Evolutionary conservation across 2,329 filamentous ascomycete species (phyloP).

Genomic region (Apiospora phragmitis): DNA sequence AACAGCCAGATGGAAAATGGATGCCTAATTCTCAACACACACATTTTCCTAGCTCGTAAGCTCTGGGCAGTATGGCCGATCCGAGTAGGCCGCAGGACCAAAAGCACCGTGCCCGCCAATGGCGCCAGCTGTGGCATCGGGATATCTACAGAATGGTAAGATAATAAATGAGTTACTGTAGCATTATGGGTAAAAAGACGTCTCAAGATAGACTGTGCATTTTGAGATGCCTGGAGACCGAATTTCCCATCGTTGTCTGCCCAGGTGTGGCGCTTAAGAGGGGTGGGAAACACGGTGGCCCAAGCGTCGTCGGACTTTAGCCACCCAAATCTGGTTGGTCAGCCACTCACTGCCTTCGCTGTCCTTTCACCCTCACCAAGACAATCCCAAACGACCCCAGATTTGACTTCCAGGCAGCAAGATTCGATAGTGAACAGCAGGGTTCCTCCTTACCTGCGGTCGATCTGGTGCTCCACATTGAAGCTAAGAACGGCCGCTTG

Average conservation of each 20-base stretch:
- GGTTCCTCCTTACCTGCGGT: not conserved
- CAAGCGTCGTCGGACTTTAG: not conserved
- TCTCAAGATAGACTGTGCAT: not conserved
- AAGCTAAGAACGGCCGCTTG: not conserved
- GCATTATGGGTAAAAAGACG: not conserved
- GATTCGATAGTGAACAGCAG: not conserved
- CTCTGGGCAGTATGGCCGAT: not conserved
- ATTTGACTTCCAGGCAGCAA: not conserved
- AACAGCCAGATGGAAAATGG: not conserved
- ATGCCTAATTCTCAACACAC: not conserved
- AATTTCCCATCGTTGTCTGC: not conserved
- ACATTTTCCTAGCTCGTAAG: not conserved
- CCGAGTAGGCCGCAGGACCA: not conserved
- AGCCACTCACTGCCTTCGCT: not conserved
- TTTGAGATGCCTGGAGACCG: not conserved
- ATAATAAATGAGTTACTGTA: not conserved
- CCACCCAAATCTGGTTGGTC: not conserved
- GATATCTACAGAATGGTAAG: too few species aligned
- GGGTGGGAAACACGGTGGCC: not conserved
- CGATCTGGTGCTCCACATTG: not conserved
- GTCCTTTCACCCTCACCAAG: not conserved
- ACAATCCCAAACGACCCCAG: not conserved
- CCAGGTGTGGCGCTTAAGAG: not conserved
- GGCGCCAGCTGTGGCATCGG: not conserved
- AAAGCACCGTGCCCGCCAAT: not conserved